A percentile compares a stretch with the other conserved stretches of the same genome.
phyloP scores from a whole-genome alignment of 352 stramenopile genomes.

The Phytopythium aichiense region DNA sequence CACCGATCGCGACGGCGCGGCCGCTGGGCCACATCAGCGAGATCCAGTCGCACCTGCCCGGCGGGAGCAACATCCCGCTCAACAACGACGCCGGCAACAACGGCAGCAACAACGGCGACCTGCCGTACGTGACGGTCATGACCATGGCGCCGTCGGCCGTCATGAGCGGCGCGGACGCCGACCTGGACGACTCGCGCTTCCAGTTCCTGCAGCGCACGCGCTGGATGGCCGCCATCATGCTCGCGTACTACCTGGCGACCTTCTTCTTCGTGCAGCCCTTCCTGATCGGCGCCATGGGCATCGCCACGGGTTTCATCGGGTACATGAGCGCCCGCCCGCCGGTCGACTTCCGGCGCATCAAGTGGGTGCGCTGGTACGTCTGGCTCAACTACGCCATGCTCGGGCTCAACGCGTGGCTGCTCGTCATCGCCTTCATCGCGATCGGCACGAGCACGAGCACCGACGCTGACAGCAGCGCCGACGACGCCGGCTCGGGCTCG shows the following conservation, averaged over 20 bases:
- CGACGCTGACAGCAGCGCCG: constrained; percentile 9
- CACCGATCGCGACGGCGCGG: constrained; percentile 39
- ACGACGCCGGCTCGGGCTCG: background rate
- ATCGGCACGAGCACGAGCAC: constrained; percentile 13
- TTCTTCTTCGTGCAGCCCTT: constrained; percentile 78
- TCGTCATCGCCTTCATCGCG: constrained; percentile 41
- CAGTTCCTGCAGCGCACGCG: constrained; percentile 57
- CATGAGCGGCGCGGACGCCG: constrained; percentile 15
- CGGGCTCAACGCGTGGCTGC: constrained; percentile 60
- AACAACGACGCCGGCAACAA: constrained; percentile 17
- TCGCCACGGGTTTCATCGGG: constrained; percentile 61
- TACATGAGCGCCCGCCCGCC: constrained; percentile 55
- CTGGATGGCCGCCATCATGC: constrained; percentile 54
- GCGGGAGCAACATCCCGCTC: constrained; percentile 38
- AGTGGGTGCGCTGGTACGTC: constrained; percentile 67
- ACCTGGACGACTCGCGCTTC: constrained; percentile 43
- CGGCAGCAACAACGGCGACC: constrained; percentile 12
- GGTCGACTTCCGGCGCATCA: constrained; percentile 53
- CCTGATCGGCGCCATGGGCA: constrained; percentile 46
- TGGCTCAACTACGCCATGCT: constrained; percentile 75
- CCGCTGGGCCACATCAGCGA: constrained; percentile 28
- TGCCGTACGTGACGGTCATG: constrained; percentile 33
- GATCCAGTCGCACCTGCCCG: constrained; percentile 29
- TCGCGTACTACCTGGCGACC: constrained; percentile 63
- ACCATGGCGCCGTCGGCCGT: constrained; percentile 21